Evolutionary conservation across 495 filamentous ascomycete species (phyloP).

Genomic region (Paragyromitra xinjiangensis): DNA sequence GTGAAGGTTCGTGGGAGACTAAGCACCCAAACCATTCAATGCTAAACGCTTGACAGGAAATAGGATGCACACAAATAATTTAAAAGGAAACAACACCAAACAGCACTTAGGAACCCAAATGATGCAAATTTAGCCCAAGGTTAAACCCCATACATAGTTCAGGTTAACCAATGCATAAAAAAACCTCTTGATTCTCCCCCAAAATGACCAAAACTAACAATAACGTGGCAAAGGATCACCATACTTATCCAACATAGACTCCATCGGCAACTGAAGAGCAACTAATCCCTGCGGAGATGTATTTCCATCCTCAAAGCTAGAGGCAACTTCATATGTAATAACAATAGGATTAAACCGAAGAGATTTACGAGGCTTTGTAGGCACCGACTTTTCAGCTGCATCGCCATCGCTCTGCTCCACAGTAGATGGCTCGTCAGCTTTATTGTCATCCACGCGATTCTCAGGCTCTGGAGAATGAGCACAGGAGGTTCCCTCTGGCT

Average conservation of each 20-base stretch:
- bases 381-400: not conserved
- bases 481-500: not conserved
- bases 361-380: not conserved
- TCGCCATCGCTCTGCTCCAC: not conserved
- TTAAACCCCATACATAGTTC: not conserved
- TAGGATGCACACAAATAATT: not conserved
- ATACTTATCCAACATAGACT: constrained; percentile 16
- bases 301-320: not conserved
- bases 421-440: not conserved
- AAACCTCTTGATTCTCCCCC: not conserved
- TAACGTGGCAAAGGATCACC: constrained; percentile 15
- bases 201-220: not conserved
- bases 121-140: not conserved
- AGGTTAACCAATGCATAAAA: not conserved
- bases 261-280: not conserved
- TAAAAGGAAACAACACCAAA: not conserved
- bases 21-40: too few species aligned
- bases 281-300: not conserved
- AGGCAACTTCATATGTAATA: not conserved
- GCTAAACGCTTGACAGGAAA: not conserved
- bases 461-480: not conserved
- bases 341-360: not conserved
- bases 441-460: not conserved
- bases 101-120: not conserved
- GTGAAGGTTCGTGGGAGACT: not conserved